Base-by-base conservation (phyloP, 257 asterid genomes). In the Ocimum tenuiflorum region DNA sequence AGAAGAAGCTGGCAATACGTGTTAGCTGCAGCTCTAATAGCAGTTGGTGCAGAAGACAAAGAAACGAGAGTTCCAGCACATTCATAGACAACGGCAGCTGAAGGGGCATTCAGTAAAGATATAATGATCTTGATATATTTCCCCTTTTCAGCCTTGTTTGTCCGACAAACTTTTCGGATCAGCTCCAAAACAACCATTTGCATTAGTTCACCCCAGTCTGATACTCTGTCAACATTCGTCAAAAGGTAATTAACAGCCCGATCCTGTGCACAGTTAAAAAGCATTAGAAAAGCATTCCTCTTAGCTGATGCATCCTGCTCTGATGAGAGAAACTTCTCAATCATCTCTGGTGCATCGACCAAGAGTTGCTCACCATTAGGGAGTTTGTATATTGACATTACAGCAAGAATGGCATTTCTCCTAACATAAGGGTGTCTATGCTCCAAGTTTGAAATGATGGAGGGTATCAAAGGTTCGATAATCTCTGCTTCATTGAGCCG, bases 1-100 rank as follows among this genome's bases (percentile, higher is more conserved):
- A 77, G 82, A 74, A 91, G 96, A 67, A 91, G 96, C 83, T 91
- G 91, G 74, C 96, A 80, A 63, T 91, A 91, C 24, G 96, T 91
- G 81, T 85, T 86, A 48, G 97, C 96, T 22, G 97, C 97, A 75
- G 95, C 96, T 75, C 86, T 79, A 58, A 91, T 79, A 54, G 97
- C 97, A 0, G 97, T 88, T 12, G 96, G 97, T 48, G 97, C 97
- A 69, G 96, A 88, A 42, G 97, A 91, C 82, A 91, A 51, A 43
- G 97, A 88, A 53, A 91, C 96, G 29, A 91, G 94, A 56, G 97
- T 91, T 69, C 96, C 95, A 17, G 97, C 97, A 80, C 97, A 85
- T 77, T 91, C 97, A 78, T 83, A 88, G 22, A 85, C 76, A 46
- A 91, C 97, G 1, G 94, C 97, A 74, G 97, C 95, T 27, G 97